These are phyloP conservation scores for Candida tallmaniae DNA, from an alignment of 805 yeast genomes.

Conservation along the genomic window DNA sequence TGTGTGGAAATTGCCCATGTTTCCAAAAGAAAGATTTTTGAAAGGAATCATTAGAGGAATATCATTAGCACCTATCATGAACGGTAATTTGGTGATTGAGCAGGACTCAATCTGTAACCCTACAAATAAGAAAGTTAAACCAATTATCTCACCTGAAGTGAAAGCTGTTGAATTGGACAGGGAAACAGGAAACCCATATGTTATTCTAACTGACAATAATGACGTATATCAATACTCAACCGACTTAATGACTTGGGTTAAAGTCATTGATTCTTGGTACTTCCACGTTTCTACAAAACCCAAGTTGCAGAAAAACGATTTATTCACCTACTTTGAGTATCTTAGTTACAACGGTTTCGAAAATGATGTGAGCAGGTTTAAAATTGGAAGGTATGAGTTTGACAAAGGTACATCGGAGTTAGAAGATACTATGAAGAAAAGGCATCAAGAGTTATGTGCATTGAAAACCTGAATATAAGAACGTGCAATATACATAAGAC, in stretches of 20 bases:
- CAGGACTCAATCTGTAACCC: constrained; percentile 7
- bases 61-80: constrained; percentile 52
- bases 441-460: constrained; percentile 8
- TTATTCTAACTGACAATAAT: constrained; percentile 28
- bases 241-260: constrained; percentile 44
- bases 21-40: constrained; percentile 15
- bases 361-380: constrained; percentile 11
- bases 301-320: neutral
- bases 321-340: constrained; percentile 7
- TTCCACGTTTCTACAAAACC: constrained; percentile 7
- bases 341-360: constrained; percentile 10
- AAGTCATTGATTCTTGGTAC: constrained; percentile 44
- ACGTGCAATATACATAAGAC: neutral
- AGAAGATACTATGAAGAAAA: constrained; percentile 12
- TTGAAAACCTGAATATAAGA: no score
- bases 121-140: constrained; percentile 5
- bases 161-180: constrained; percentile 27
- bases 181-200: constrained; percentile 38
- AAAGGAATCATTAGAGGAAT: constrained; percentile 36
- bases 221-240: constrained; percentile 41
- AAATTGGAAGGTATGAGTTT: constrained; percentile 11
- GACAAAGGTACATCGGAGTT: constrained; percentile 10
- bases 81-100: constrained; percentile 18
- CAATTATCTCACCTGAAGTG: constrained; percentile 14
- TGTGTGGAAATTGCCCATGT: constrained; percentile 42